phyloP scores from a whole-genome alignment of 805 yeast genomes.

The Candida fluviatilis region DNA sequence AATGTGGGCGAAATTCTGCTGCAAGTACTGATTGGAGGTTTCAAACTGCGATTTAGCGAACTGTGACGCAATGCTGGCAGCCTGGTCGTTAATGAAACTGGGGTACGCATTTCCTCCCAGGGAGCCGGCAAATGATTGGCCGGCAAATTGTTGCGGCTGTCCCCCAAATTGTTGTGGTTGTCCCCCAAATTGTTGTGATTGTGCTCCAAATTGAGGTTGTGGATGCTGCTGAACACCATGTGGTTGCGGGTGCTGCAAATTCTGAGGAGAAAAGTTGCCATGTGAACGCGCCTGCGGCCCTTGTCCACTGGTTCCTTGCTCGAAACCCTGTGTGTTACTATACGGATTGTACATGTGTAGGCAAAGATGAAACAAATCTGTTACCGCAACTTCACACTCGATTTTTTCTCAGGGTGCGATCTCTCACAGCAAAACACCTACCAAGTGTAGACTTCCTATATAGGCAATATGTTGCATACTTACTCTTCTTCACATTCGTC shows the following conservation, averaged over 20 bases:
- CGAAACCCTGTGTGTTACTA: constrained; percentile 20
- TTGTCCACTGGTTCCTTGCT: constrained; percentile 25
- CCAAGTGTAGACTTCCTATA: background rate
- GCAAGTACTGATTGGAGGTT: constrained; percentile 75
- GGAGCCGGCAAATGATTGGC: constrained; percentile 15
- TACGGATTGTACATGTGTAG: constrained; percentile 40
- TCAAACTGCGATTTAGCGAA: constrained; percentile 82
- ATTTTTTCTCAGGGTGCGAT: too few species aligned
- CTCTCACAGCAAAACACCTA: too few species aligned
- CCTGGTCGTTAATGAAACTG: constrained; percentile 67
- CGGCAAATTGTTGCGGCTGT: constrained; percentile 19
- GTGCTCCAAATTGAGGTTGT: constrained; percentile 12
- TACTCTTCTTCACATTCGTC: too few species aligned
- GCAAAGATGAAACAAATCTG: too few species aligned
- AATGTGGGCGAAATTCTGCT: constrained; percentile 58
- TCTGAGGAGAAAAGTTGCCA: constrained; percentile 11
- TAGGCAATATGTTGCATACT: background rate
- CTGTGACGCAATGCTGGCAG: constrained; percentile 81
- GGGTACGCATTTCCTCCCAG: constrained; percentile 13
- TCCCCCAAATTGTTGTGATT: constrained; percentile 13
- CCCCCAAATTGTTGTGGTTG: constrained; percentile 14
- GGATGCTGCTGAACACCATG: too few species aligned
- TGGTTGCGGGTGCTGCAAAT: constrained; percentile 31
- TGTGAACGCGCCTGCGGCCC: constrained; percentile 41
- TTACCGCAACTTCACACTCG: too few species aligned